A percentile compares a stretch with the other conserved stretches of the same genome.
Evolutionary conservation across 257 asterid genomes (phyloP).

Genomic region (Salvia miltiorrhiza): DNA sequence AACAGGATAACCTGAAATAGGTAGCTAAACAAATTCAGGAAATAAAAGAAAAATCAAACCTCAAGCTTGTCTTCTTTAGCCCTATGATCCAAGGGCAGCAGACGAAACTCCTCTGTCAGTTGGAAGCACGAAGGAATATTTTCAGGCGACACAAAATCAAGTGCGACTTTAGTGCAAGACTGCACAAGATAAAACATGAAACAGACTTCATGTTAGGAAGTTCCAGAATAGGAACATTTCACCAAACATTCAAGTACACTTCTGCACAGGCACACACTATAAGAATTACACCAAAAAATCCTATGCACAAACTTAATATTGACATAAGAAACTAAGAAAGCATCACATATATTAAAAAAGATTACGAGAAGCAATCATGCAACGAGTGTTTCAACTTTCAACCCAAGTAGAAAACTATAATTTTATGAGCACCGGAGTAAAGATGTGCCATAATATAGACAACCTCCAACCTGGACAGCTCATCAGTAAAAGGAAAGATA

Average conservation of each 20-base stretch:
- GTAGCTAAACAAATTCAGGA: neutral
- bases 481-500: neutral
- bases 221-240: neutral
- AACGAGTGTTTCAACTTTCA: neutral
- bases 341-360: neutral
- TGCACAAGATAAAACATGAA: slow-evolving; percentile 24
- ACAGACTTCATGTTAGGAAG: neutral
- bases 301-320: neutral
- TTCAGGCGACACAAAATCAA: slow-evolving; percentile 50
- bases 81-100: slow-evolving; percentile 37
- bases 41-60: slow-evolving; percentile 24
- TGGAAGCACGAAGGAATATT: slow-evolving; percentile 30
- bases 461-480: neutral
- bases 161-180: slow-evolving; percentile 49
- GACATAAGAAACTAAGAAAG: neutral
- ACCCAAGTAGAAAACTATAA: neutral
- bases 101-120: slow-evolving; percentile 39
- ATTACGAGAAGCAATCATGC: neutral
- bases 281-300: neutral
- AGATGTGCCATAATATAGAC: neutral
- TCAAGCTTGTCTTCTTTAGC: slow-evolving; percentile 47
- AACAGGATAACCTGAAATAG: neutral
- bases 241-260: neutral
- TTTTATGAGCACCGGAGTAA: neutral
- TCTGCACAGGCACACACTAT: neutral